phyloP scores from a whole-genome alignment of 2,329 filamentous ascomycete genomes.

The Parastagonospora avenae region DNA sequence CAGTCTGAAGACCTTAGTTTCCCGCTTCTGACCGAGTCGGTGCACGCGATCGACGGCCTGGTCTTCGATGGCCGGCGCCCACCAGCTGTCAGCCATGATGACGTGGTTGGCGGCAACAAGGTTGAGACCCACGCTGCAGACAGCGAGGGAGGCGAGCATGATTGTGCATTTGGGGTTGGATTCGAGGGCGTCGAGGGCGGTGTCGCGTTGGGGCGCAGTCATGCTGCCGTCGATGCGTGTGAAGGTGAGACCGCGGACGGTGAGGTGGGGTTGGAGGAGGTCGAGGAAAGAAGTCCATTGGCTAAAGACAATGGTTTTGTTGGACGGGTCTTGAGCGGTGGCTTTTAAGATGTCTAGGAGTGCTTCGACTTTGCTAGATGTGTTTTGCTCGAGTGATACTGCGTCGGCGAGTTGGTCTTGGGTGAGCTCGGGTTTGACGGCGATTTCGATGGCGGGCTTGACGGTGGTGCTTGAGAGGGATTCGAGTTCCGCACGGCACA shows the following conservation, averaged over 20 bases:
- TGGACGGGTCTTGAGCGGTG: slow-evolving; percentile 63
- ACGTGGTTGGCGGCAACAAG: slow-evolving; percentile 86
- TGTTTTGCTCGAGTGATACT: slow-evolving; percentile 54
- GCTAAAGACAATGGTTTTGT: slow-evolving; percentile 75
- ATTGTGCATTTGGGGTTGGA: slow-evolving; percentile 71
- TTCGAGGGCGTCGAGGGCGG: slow-evolving; percentile 70
- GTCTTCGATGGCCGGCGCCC: slow-evolving; percentile 89
- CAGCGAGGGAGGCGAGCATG: slow-evolving; percentile 79
- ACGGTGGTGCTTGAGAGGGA: slow-evolving; percentile 59
- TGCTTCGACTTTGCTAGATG: slow-evolving; percentile 83
- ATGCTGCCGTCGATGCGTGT: slow-evolving; percentile 82
- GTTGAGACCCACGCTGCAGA: slow-evolving; percentile 85
- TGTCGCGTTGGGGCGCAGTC: slow-evolving; percentile 71
- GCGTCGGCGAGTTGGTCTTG: slow-evolving; percentile 57
- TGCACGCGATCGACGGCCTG: slow-evolving; percentile 90
- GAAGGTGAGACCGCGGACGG: slow-evolving; percentile 64
- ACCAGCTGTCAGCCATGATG: slow-evolving; percentile 84
- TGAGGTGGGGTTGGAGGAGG: slow-evolving; percentile 72
- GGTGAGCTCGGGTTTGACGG: slow-evolving; percentile 23
- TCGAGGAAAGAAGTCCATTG: slow-evolving; percentile 79
- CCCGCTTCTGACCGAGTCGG: slow-evolving; percentile 78
- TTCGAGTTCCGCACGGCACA: slow-evolving; percentile 75
- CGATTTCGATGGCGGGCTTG: slow-evolving; percentile 64
- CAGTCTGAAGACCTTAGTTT: slow-evolving; percentile 79
- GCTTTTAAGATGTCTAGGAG: slow-evolving; percentile 76